Evolutionary conservation across 176 grass and related monocot genomes (phyloP).

Genomic region (Pharus latifolius): DNA sequence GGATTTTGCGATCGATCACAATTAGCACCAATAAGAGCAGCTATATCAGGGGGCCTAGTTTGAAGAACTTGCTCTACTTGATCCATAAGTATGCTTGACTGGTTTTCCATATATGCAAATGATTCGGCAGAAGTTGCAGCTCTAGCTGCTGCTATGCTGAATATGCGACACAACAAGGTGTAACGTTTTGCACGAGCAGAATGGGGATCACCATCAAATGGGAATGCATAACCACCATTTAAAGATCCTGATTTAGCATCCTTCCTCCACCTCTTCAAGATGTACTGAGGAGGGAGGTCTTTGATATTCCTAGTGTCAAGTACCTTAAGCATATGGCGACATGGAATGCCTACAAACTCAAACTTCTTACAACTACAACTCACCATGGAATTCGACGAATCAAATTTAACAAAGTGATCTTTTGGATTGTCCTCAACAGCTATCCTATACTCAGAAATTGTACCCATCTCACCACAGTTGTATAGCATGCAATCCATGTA

Average conservation of each 20-base stretch:
- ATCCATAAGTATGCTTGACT: constrained; percentile 54
- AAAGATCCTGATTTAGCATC: constrained; percentile 55
- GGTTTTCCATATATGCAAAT: constrained; percentile 57
- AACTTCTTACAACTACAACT: constrained; percentile 80
- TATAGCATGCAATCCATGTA: constrained; percentile 96
- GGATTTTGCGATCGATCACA: constrained; percentile 41
- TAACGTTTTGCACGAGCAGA: constrained; percentile 41
- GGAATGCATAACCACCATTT: constrained; percentile 28
- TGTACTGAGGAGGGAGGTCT: constrained; percentile 59
- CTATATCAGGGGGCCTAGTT: constrained; percentile 45
- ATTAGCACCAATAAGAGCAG: constrained; percentile 31
- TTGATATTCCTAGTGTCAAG: constrained; percentile 93
- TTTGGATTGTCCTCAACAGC: constrained; percentile 46
- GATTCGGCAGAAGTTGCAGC: constrained; percentile 53
- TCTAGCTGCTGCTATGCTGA: constrained; percentile 58
- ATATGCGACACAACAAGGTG: constrained; percentile 48
- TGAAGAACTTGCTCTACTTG: constrained; percentile 63
- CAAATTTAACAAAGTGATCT: constrained; percentile 80
- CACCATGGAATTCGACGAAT: constrained; percentile 54
- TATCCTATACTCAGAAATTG: constrained; percentile 65
- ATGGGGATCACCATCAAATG: constrained; percentile 36
- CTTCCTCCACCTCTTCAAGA: constrained; percentile 83
- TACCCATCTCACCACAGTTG: constrained; percentile 49
- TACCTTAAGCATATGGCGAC: constrained; percentile 77
- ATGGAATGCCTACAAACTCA: constrained; percentile 78